phyloP scores from a whole-genome alignment of 2,329 filamentous ascomycete species.

The Pestalotiopsis sp. region DNA sequence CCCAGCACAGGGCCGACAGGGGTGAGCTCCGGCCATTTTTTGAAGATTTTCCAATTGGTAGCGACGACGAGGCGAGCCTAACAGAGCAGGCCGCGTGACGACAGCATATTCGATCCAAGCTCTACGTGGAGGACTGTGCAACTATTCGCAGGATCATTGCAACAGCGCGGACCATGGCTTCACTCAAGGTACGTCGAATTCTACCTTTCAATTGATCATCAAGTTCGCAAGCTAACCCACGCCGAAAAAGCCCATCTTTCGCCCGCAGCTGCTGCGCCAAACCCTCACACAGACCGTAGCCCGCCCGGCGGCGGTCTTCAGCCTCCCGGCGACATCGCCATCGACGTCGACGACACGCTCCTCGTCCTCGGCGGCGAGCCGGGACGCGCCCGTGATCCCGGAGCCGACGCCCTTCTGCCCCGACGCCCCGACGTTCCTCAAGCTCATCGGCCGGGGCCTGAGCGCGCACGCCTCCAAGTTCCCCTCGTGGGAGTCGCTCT shows the following conservation, averaged over 20 bases:
- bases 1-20: constrained; percentile 15
- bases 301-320: constrained; percentile 14
- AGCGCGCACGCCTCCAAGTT: constrained; percentile 84
- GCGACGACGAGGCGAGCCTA: not conserved
- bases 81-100: not conserved
- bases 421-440: constrained; percentile 83
- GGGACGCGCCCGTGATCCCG: constrained; percentile 49
- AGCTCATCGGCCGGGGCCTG: constrained; percentile 85
- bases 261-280: constrained; percentile 30
- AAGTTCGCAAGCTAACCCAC: not conserved
- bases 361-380: constrained; percentile 29
- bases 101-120: not conserved
- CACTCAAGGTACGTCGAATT: constrained; percentile 15
- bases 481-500: constrained; percentile 86
- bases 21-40: constrained; percentile 1
- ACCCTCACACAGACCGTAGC: constrained; percentile 31
- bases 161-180: constrained; percentile 14
- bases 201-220: not conserved
- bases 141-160: not conserved
- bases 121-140: not conserved
- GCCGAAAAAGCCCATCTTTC: constrained; percentile 27
- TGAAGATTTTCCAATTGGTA: constrained; percentile 4
- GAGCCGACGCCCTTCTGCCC: constrained; percentile 83
- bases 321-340: constrained; percentile 31
- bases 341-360: constrained; percentile 34